A percentile compares a stretch with the other conserved stretches of the same genome.
Evolutionary conservation across 495 filamentous ascomycete genomes (phyloP).

Genomic region (Peziza echinospora): DNA sequence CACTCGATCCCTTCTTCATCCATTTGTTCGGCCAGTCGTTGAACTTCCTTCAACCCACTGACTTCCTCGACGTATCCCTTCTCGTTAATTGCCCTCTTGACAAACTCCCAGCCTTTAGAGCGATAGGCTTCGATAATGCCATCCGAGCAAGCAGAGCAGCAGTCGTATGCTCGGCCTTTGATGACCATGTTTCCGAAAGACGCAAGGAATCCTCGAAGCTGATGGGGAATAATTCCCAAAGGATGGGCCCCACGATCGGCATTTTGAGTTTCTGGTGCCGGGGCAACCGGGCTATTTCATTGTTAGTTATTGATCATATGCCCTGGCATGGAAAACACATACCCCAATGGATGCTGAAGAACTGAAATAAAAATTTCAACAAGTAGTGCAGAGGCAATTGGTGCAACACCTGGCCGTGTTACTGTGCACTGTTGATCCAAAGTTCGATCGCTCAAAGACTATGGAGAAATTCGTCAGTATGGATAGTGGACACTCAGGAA

Average conservation of each 20-base stretch:
- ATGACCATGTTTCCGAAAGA: constrained; percentile 68
- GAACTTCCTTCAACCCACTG: constrained; percentile 79
- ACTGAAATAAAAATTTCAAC: constrained; percentile 77
- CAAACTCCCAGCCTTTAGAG: constrained; percentile 63
- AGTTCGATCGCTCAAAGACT: constrained; percentile 83
- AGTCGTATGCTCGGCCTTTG: constrained; percentile 62
- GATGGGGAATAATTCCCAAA: constrained; percentile 74
- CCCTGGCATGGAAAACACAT: too few relatives aligned
- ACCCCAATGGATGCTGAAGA: constrained; percentile 55
- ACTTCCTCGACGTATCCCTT: constrained; percentile 75
- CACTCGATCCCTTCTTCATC: constrained; percentile 39
- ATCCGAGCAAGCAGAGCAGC: constrained; percentile 77
- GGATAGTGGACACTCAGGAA: neutral
- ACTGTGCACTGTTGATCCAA: constrained; percentile 97
- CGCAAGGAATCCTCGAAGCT: constrained; percentile 77
- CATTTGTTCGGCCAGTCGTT: constrained; percentile 53
- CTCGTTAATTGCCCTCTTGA: constrained; percentile 65
- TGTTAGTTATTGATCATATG: constrained; percentile 1
- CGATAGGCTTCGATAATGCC: constrained; percentile 51
- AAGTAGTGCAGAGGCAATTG: constrained; percentile 77
- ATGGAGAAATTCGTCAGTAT: constrained; percentile 24
- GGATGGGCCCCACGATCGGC: constrained; percentile 49
- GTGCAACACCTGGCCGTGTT: constrained; percentile 75
- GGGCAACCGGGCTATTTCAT: constrained; percentile 11
- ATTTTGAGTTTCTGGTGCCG: constrained; percentile 16